Evolutionary conservation across 176 grass and related monocot species (phyloP), one percentile per base, ranked within the genome.

Genomic region (Coix lacrymajobi): DNA sequence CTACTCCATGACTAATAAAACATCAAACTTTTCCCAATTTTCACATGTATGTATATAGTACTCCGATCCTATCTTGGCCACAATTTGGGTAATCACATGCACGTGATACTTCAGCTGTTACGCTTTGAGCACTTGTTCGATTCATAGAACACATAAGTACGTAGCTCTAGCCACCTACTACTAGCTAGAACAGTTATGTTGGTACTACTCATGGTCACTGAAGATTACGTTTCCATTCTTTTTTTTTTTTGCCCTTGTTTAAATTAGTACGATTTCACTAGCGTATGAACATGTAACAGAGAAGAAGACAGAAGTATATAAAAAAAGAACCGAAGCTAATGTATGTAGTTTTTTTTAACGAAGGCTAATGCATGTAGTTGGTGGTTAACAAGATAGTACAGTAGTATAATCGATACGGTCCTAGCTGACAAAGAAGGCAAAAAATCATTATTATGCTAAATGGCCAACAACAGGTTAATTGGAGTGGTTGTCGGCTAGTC

Each of bases 401-500:
- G n/a, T n/a, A n/a, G n/a, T n/a, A n/a, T n/a, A n/a, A n/a, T n/a
- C n/a, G 17, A 37, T 13, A 11, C 39, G 12, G 26, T 71, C 16
- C 57, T 65, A 79, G 25, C 29, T 12, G 9, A 52, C 14, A 73
- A 73, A 8, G 3, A 41, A 43, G n/a, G n/a, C n/a, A 71, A 4
- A 14, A n/a, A 75, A 12, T 12, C 3, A 31, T 4, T 3, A 38
- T 11, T 2, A 1, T 49, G 24, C 65, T 67, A 38, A 37, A 67
- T 37, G n/a, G 5, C 37, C 37, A 69, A 0, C 67, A 69, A 0
- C 37, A 25, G 38, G 63, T 81, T 81, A 75, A 71, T 83, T 81
- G 81, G 32, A 39, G 64, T 56, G 71, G 77, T 77, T 85, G 52
- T 32, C 78, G 10, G 63, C 56, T 81, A 71, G 54, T 24, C 74